A percentile compares a stretch with the other conserved stretches of the same genome.
Conservation (phyloP, 2,329 filamentous ascomycete genomes). For the Annulohypoxylon truncatum region DNA sequence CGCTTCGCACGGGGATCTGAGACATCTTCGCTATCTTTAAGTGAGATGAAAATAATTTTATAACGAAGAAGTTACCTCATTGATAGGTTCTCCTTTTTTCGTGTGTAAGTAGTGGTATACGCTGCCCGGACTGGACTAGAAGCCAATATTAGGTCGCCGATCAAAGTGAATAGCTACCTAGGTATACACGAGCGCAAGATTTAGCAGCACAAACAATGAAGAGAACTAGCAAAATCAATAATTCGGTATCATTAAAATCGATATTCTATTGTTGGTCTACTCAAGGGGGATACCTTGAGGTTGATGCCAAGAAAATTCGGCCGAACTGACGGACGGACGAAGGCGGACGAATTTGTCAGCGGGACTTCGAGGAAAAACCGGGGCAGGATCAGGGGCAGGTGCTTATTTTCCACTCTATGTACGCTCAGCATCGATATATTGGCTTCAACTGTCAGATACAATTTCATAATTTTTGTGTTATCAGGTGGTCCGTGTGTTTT, state of each 20-base stretch:
- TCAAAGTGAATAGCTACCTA: neutral
- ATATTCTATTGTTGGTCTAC: neutral
- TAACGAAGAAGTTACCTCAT: neutral
- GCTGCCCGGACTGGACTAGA: neutral
- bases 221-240: neutral
- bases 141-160: neutral
- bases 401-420: too few relatives aligned
- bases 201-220: neutral
- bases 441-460: too few relatives aligned
- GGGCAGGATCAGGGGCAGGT: neutral
- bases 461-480: too few relatives aligned
- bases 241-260: neutral
- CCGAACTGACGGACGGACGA: constrained; percentile 39
- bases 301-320: constrained; percentile 38
- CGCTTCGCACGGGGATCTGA: constrained; percentile 26
- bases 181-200: neutral
- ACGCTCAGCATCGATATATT: too few relatives aligned
- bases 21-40: constrained; percentile 7
- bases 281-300: constrained; percentile 12
- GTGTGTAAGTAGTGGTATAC: neutral
- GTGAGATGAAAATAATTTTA: neutral
- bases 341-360: constrained; percentile 46
- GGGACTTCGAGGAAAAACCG: neutral
- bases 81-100: neutral
- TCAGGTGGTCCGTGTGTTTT: too few relatives aligned